Evolutionary conservation across 768 basidiomycete genomes (phyloP).

Genomic region (Lentinula guzmanii): DNA sequence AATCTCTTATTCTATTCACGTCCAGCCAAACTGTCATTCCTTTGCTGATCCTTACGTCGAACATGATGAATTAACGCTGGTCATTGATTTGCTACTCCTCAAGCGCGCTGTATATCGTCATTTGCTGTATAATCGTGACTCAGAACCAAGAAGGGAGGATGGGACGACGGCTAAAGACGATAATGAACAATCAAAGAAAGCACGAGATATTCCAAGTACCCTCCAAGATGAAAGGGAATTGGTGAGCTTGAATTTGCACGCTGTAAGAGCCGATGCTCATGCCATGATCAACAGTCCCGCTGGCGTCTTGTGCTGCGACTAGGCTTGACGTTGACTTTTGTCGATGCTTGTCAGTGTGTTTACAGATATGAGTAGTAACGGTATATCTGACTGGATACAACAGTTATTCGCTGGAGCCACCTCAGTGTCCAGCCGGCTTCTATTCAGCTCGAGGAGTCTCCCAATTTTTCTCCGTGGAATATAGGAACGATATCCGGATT

Average conservation of each 20-base stretch:
- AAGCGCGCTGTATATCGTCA: slow-evolving; percentile 81
- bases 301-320: slow-evolving; percentile 57
- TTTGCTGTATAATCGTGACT: slow-evolving; percentile 73
- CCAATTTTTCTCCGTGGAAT: slow-evolving; percentile 44
- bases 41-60: slow-evolving; percentile 89
- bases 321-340: slow-evolving; percentile 48
- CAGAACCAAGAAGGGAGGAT: slow-evolving; percentile 48
- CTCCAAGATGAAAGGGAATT: slow-evolving; percentile 16
- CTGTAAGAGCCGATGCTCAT: neutral
- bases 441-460: slow-evolving; percentile 22
- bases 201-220: neutral
- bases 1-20: neutral
- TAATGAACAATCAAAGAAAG: slow-evolving; percentile 6
- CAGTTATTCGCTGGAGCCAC: slow-evolving; percentile 79
- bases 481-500: slow-evolving; percentile 43
- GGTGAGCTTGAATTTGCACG: slow-evolving; percentile 12
- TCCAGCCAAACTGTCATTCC: slow-evolving; percentile 50
- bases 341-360: slow-evolving; percentile 65
- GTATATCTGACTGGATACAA: neutral
- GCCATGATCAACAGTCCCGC: slow-evolving; percentile 36
- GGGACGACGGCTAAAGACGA: slow-evolving; percentile 7
- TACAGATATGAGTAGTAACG: neutral
- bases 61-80: slow-evolving; percentile 65
- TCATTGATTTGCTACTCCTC: slow-evolving; percentile 77
- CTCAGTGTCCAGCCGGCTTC: slow-evolving; percentile 37